Evolutionary conservation across 768 basidiomycete genomes (phyloP), one percentile per base, ranked within the genome.

Genomic region (Obba rivulosa): DNA sequence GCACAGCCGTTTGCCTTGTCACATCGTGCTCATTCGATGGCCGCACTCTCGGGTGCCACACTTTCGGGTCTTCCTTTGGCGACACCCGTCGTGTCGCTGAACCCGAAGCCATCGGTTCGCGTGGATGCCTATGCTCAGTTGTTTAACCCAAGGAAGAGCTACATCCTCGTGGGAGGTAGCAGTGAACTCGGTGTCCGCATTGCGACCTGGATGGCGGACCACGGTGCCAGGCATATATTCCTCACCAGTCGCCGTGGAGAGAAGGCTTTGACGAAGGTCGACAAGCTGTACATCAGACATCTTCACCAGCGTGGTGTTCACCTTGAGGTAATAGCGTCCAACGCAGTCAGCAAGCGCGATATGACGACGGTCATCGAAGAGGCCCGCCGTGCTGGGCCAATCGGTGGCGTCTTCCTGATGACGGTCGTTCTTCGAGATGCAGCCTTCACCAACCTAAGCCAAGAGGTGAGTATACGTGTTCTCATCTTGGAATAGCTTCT

Each of bases 381-480:
- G 4, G 57, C 65, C 1, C 50, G 53, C 37, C 49, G 56, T 18
- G 52, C 38, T 5, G 62, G 63, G 2, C 57, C 63, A 2, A 59
- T 67, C 20, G 66, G 66, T 36, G 66, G 66, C 23, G 46, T 65
- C 43, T 59, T 67, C 34, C 54, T 67, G 39, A 67, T 67, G 66
- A 64, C 66, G 1, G 60, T 66, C 20, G 65, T 67, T 21, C 66
- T 67, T 37, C 63, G 62, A 9, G 66, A 67, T 39, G 60, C 54
- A 28, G 62, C 60, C 17, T 67, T 67, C 37, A 62, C 63, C 18
- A 65, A 65, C 50, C 48, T 68, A 21, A 66, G 66, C 8, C 64
- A 66, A 21, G 37, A 38, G 16, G 37, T 38, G 37, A 38, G 14
- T 38, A 38, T n/a, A 9, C 9, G 9, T 35, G n/a, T 35, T 35